Evolutionary conservation across 768 basidiomycete genomes (phyloP), one percentile per base, ranked within the genome.

Genomic region (Xanthoconium purpureum): DNA sequence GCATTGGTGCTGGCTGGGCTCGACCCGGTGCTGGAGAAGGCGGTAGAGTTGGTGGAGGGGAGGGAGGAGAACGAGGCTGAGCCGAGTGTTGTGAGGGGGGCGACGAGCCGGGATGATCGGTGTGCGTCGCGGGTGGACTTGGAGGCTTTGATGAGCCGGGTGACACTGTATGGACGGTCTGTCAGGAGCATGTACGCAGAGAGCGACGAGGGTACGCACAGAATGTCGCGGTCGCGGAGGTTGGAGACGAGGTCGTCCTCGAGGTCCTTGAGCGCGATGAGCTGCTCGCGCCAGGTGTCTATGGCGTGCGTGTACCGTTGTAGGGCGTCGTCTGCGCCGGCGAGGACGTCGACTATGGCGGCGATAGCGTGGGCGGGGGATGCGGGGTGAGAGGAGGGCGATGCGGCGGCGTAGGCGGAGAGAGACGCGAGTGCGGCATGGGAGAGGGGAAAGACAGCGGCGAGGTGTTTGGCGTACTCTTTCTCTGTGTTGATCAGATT

Each of bases 81-180:
- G 6, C 71, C 67, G 30, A 74, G 64, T 37, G 57, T 67, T 1
- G 64, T 20, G 6, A 53, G 24, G 1, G 68, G 54, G 8, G 62
- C 52, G 51, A 61, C 18, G 30, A 60, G 14, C 30, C 64, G 51
- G 14, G 73, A 78, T 54, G 48, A 80, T 37, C 38, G 75, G 44
- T 64, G 52, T 43, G 60, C 65, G 50, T 73, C 81, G 64, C 72
- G 75, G 3, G 73, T 68, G 2, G 77, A 74, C 62, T 87, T 89
- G 24, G 89, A 89, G 3, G 82, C 84, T 64, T 92, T 92, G 63
- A 92, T 83, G 47, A 92, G 79, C 10, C 90, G 82, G 2, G 86
- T 90, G 18, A 92, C 85, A 2, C 90, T 93, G 59, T 28, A 5
- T 9, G 45, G 2, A 24, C 24, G 10, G 30, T 12, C 24, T 12